phyloP scores from a whole-genome alignment of 2,329 filamentous ascomycete genomes.

The Aspergillus amoenus region DNA sequence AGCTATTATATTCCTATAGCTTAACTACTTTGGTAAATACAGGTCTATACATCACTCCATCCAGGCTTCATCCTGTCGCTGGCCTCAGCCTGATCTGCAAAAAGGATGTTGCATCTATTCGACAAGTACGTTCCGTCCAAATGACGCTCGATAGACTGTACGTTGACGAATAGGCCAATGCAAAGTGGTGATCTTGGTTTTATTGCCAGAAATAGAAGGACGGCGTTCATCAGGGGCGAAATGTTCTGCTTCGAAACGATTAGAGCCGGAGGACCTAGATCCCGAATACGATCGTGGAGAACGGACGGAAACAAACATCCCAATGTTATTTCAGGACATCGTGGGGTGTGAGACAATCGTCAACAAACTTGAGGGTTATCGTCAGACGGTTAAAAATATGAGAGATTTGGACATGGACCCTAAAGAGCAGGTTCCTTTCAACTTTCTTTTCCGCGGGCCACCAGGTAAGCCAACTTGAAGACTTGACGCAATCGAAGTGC shows the following conservation, averaged over 20 bases:
- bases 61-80: no score
- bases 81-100: no score
- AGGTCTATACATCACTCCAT: no score
- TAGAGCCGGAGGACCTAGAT: conserved; percentile 37
- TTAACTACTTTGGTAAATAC: no score
- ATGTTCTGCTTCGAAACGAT: conserved; percentile 3
- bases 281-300: conserved; percentile 11
- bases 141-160: no score
- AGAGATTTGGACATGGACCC: conserved; percentile 55
- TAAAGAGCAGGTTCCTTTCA: conserved; percentile 61
- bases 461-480: conserved; percentile 50
- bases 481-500: background rate
- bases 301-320: conserved; percentile 7
- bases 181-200: no score
- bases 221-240: conserved; percentile 30
- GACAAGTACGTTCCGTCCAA: no score
- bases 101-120: no score
- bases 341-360: conserved; percentile 61
- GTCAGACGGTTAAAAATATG: conserved; percentile 53
- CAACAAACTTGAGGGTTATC: conserved; percentile 54
- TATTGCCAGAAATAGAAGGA: no score
- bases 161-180: no score
- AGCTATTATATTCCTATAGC: no score
- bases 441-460: conserved; percentile 66
- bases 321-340: conserved; percentile 40